Evolutionary conservation across 139 green algal species (phyloP), one percentile per base, ranked within the genome.

Genomic region (Picochlorum sp.): DNA sequence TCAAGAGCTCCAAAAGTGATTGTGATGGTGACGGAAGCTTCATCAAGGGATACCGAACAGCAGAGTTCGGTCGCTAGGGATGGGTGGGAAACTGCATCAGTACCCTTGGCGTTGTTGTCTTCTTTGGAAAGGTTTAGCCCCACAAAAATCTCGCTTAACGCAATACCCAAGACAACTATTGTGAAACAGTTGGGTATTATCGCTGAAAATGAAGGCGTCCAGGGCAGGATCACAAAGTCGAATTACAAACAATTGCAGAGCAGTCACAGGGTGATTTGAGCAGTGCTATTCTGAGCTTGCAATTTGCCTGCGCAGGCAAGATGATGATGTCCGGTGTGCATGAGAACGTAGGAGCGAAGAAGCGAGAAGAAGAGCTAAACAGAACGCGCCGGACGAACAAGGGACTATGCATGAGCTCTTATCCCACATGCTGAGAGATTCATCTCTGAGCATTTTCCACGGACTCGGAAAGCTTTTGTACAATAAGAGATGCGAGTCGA

Each of bases 391-490:
- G 26, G 1, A 24, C 45, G 14, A 16, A 30, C 5, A 10, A 21
- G 2, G 14, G 23, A 13, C 4, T 24, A 49, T 3, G 6, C 24
- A 28, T 18, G 10, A 5, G 15, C 65, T 45, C 47, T 21, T 9
- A 55, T 47, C 37, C 45, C 69, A 4, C 47, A 52, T 52, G 47
- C 28, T 61, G 7, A 56, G 75, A 1, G 85, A 94, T 61, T 63
- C 74, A 61, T 69, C 70, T 0, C 71, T 94, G 2, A 56, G 66
- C 23, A 54, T 86, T 2, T 91, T 91, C 63, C 87, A 94, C 57
- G 85, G 80, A 11, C 69, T 94, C 0, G 87, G 87, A 16, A 92
- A 91, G 70, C 60, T 94, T 28, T 71, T 94, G 65, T 88, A 92
- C 71, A 89, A 91, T 75, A 91, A 92, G 63, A 65, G 83, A 6